Evolutionary conservation across 805 yeast species (phyloP).

Genomic region (Candida railenensis): DNA sequence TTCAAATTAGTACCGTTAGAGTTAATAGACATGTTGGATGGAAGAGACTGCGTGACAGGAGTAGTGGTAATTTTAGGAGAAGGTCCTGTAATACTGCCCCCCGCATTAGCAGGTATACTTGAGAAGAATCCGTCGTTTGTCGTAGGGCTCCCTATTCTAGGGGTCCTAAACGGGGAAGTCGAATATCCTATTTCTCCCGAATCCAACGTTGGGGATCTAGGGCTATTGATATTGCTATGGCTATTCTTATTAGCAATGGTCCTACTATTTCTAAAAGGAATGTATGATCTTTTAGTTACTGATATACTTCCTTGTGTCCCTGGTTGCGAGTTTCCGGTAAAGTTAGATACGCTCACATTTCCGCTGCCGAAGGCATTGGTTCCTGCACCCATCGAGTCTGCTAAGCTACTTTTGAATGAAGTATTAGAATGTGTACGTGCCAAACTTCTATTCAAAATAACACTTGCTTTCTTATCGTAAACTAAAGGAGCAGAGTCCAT

Average conservation of each 20-base stretch:
- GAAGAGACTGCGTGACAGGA: neutral
- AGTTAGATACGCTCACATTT: neutral
- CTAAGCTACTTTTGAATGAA: slow-evolving; percentile 73
- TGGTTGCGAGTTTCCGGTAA: neutral
- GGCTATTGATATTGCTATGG: slow-evolving; percentile 11
- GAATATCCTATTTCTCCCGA: slow-evolving; percentile 1
- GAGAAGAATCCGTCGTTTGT: neutral
- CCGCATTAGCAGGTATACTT: neutral
- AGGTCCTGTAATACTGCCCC: neutral
- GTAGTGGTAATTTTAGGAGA: neutral
- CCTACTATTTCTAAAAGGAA: slow-evolving; percentile 40
- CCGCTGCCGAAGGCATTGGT: slow-evolving; percentile 5
- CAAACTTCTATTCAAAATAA: slow-evolving; percentile 69
- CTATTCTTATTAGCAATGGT: slow-evolving; percentile 7
- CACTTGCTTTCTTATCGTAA: slow-evolving; percentile 76
- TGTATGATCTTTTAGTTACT: slow-evolving; percentile 31
- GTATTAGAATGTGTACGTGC: slow-evolving; percentile 74
- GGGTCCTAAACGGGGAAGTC: slow-evolving; percentile 14
- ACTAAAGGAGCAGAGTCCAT: slow-evolving; percentile 73
- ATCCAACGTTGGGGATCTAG: slow-evolving; percentile 1
- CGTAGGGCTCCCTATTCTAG: slow-evolving; percentile 11
- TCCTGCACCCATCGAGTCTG: slow-evolving; percentile 53
- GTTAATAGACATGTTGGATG: neutral
- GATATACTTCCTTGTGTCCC: slow-evolving; percentile 11
- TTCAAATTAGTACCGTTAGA: neutral